Evolutionary conservation across 1,139 yeast species (phyloP), one percentile per base, ranked within the genome.

Genomic region (Eremothecium gossypii): DNA sequence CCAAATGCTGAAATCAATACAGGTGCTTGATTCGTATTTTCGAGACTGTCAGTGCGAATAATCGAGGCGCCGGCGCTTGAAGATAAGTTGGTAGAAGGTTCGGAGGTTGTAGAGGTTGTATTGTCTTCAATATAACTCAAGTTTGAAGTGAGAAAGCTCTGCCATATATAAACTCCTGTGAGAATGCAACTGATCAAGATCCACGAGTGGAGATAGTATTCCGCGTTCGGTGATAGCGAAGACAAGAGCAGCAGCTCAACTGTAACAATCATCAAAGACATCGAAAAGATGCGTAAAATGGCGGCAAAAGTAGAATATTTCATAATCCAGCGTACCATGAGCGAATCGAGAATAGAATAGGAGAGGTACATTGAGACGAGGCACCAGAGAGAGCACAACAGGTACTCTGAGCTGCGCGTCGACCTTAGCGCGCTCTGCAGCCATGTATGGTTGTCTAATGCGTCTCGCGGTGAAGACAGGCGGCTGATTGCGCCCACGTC

Each of bases 281-380:
- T 79, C 7, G 95, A 79, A 40, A 87, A 67, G 70, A 87, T 85
- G 41, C 97, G 69, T 17, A 89, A 74, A 30, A 87, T 83, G 0
- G 95, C 95, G 0, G 96, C 97, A 2, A 83, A 71, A 0, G 89
- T 80, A 49, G 86, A 83, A 60, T 89, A 89, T 13, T 84, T 85
- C 33, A 89, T 93, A 32, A 89, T 84, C 94, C 97, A 91, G 37
- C 98, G 70, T 17, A 86, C 83, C 81, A 89, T 85, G 32, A 91
- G 68, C 0, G 96, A 94, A 58, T 89, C 96, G 33, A 89, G 68
- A 4, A 86, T 87, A 2, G 89, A 77, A 61, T 80, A 87, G 9
- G 94, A 79, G 45, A 91, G 68, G 57, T 86, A 86, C 2, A 87
- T 87, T 1, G 94, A 77, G 6, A 91, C 97, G 7, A 83, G 60